Evolutionary conservation across 441 rosid species (phyloP), one percentile per base, ranked within the genome.

Genomic region (Iberis amara): DNA sequence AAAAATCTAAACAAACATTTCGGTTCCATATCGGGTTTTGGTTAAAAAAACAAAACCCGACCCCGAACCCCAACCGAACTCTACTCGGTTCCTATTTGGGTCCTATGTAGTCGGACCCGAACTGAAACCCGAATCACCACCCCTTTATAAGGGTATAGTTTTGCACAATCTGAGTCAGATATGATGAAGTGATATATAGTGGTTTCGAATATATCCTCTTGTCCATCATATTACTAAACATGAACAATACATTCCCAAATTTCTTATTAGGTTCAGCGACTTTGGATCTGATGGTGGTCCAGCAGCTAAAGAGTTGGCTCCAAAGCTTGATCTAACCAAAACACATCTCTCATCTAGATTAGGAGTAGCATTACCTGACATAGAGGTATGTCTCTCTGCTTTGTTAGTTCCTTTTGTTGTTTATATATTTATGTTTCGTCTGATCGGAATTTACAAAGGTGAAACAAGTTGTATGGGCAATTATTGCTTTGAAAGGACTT

Each of bases 281-380:
- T 86, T 74, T 67, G 89, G 85, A 8, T 6, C 41, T 31, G 78
- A 83, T 52, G 95, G 95, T 38, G 95, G 95, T 32, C 83, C 78
- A 18, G 89, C 83, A 4, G 86, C 89, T 5, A 75, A 66, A 64
- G 60, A 70, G 38, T 61, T 79, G 55, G 68, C 64, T 41, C 86
- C 86, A 33, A 86, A 86, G 68, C 71, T 76, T 36, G 28, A 52
- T 8, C 52, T 76, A 43, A 65, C 76, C 64, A 62, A 69, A 13
- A 52, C 75, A 40, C 85, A 78, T 55, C 51, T 86, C 28, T 68
- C 79, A 38, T 38, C 73, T 36, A 70, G 59, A 27, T 50, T 74
- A 11, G 91, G 85, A 30, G 42, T 81, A 12, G 70, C 59, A 32
- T 64, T 67, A n/a, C 89, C 89, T 0, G 65, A 66, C 12, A 11